Conservation (phyloP, 23 red algal species). For the Gracilaria domingensis region DNA sequence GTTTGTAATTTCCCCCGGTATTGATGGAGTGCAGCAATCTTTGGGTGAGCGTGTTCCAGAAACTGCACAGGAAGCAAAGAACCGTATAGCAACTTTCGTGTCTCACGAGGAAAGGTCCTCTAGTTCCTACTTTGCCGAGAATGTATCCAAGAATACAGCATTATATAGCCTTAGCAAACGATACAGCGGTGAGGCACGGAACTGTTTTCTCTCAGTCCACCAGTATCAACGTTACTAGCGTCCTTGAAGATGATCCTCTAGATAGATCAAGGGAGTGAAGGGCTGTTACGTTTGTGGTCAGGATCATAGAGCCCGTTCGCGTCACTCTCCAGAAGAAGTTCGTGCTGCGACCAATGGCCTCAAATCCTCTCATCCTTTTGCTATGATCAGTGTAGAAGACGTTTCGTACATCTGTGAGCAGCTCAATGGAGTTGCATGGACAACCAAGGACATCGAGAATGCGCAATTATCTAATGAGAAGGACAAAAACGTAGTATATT, state of each 20-base stretch:
- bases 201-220: not conserved
- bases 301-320: not conserved
- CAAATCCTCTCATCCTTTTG: conserved; percentile 5
- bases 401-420: too few relatives aligned
- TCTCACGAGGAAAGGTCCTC: conserved; percentile 8
- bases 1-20: not conserved
- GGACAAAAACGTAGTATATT: not conserved
- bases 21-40: not conserved
- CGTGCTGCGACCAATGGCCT: conserved; percentile 17
- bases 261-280: conserved; percentile 29
- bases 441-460: too few relatives aligned
- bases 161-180: not conserved
- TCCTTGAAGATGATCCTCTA: not conserved
- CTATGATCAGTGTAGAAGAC: conserved; percentile 15
- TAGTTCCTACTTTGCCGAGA: not conserved
- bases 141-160: not conserved
- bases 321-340: conserved; percentile 20
- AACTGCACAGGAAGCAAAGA: conserved; percentile 8
- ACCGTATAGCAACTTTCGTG: conserved; percentile 21
- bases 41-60: not conserved
- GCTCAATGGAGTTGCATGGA: too few relatives aligned
- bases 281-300: conserved; percentile 20
- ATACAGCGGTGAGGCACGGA: not conserved
- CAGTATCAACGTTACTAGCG: not conserved
- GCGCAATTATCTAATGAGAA: too few relatives aligned